These are phyloP conservation scores for Torrubiella hemipterigena DNA, from an alignment of 2,329 filamentous ascomycete species.

Conservation along the genomic window DNA sequence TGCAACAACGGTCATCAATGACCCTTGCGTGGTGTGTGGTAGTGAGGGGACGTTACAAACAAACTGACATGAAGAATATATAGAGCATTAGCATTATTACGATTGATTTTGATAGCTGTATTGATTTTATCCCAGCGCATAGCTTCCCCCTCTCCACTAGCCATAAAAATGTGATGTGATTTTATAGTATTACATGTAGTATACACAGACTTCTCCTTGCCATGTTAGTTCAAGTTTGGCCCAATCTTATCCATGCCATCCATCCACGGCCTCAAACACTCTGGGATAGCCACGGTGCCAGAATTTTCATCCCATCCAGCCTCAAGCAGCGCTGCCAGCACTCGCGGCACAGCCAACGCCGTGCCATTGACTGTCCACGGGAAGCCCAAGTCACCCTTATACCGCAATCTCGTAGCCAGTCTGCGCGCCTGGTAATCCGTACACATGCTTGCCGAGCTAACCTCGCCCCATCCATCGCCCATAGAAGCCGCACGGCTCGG, in stretches of 20 bases:
- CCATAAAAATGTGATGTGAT: too few species aligned
- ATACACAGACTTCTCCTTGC: constrained; percentile 13
- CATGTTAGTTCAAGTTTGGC: too few species aligned
- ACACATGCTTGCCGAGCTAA: constrained; percentile 82
- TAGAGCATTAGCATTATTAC: too few species aligned
- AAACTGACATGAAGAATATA: too few species aligned
- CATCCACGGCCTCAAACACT: constrained; percentile 77
- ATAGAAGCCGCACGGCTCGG: constrained; percentile 54
- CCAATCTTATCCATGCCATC: constrained; percentile 57
- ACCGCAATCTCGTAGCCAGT: constrained; percentile 60
- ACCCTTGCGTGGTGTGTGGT: too few species aligned
- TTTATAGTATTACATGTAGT: too few species aligned
- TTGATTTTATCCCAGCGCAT: too few species aligned
- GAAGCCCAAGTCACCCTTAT: constrained; percentile 47
- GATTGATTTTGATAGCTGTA: too few species aligned
- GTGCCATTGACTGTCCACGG: constrained; percentile 92
- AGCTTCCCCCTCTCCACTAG: too few species aligned
- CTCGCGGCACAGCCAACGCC: constrained; percentile 78
- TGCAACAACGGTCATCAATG: too few species aligned
- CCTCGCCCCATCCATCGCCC: constrained; percentile 80
- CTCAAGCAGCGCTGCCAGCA: constrained; percentile 81
- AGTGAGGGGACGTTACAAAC: too few species aligned
- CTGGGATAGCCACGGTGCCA: constrained; percentile 60
- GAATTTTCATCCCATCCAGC: constrained; percentile 71
- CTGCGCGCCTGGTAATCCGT: constrained; percentile 88